Base-by-base conservation (phyloP, 371 early-diverging fungal species). In the Mucor irregularis region DNA sequence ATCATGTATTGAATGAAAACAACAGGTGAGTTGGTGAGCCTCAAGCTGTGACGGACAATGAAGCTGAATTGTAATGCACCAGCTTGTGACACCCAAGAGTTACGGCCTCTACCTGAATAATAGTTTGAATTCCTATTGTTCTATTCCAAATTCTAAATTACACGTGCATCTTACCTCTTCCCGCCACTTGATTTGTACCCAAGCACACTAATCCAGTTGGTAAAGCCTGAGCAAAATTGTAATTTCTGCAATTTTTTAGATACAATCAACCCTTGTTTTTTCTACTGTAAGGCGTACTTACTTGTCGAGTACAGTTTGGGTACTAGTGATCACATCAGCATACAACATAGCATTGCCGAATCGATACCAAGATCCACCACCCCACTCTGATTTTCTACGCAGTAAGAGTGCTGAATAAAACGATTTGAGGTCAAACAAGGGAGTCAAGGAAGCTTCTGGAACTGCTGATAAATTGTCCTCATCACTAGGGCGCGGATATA, bases 1-100 rank as follows among this genome's bases (percentile, higher is more conserved):
- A 89, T 78, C 7, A 97, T 56, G 62, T 96, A 96, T 78, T 97
- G 97, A 14, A 97, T 69, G 66, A 95, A 90, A 2, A 94, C 84
- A 2, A 84, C 85, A 10, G 89, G 80, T 0, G 79, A 66, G 19
- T 81, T 74, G 0, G 69, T 58, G 6, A 79, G 67, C 25, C 73
- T 53, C 13, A 81, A 49, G 4, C 78, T 72, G 58, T 93, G 93
- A 10, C 80, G 63, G 9, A 96, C 21, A 6, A 86, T 61, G 52
- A 92, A 61, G 1, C 92, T 89, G 58, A 93, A 96, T 68, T 88
- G 90, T 33, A 96, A 69, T 58, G 94, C 92, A 3, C 95, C 96
- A 2, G 76, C 68, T 14, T 92, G 92, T 30, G 95, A 93, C 7
- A 97, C 85, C 96, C 97, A 97, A 1, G 88, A 75, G 66, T 96